phyloP scores from a whole-genome alignment of 495 filamentous ascomycete genomes.

The Chaetomium cochliodes region DNA sequence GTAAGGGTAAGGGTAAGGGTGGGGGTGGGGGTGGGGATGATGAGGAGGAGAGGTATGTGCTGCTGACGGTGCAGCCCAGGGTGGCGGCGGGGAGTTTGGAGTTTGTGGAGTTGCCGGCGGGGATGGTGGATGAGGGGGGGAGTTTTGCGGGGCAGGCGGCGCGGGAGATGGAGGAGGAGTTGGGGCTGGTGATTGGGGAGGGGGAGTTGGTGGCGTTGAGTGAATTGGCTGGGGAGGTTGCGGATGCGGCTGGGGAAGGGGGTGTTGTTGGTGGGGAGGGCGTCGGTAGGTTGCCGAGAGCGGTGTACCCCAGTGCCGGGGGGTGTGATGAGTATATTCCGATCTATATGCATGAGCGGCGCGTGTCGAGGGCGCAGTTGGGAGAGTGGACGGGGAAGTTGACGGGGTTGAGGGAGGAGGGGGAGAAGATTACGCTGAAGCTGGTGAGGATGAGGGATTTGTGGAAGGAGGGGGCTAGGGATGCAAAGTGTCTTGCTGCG shows the following conservation, averaged over 20 bases:
- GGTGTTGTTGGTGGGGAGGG: background rate
- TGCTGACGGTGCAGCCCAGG: constrained; percentile 81
- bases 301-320: constrained; percentile 73
- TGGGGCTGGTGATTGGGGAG: constrained; percentile 56
- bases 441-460: constrained; percentile 68
- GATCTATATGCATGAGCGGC: constrained; percentile 70
- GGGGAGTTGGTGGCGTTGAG: constrained; percentile 51
- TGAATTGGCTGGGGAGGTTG: constrained; percentile 58
- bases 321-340: constrained; percentile 84
- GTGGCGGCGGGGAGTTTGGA: constrained; percentile 72
- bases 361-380: constrained; percentile 62
- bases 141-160: constrained; percentile 76
- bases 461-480: constrained; percentile 72
- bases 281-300: constrained; percentile 32
- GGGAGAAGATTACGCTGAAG: constrained; percentile 79
- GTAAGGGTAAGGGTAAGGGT: constrained; percentile 23
- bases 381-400: constrained; percentile 69
- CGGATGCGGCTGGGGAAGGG: constrained; percentile 33
- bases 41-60: constrained; percentile 60
- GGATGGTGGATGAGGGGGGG: constrained; percentile 80
- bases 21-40: constrained; percentile 34
- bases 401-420: constrained; percentile 72
- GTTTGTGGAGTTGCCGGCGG: constrained; percentile 80
- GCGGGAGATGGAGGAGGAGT: constrained; percentile 80
- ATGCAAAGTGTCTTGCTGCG: constrained; percentile 77